Conservation (phyloP, 192 early-diverging fungal species). For the Entomortierella beljakovae region DNA sequence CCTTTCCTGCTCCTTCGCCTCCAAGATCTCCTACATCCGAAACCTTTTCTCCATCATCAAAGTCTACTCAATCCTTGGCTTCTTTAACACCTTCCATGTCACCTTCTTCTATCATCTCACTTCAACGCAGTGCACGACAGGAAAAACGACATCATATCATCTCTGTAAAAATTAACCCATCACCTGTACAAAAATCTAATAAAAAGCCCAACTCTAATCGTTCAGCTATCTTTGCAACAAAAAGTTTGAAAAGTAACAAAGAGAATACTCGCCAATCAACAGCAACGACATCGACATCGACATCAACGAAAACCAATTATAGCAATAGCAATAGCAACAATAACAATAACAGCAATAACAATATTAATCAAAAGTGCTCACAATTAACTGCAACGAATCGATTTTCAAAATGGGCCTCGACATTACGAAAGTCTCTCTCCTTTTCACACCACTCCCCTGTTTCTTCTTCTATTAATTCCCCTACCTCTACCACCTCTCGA, state of each 20-base stretch:
- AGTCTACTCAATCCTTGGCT: slow-evolving; percentile 7
- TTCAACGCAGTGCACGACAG: slow-evolving; percentile 28
- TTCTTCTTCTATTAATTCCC: neutral
- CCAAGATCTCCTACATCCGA: slow-evolving; percentile 11
- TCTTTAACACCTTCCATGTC: slow-evolving; percentile 39
- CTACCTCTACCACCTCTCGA: too few species aligned
- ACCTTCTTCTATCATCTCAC: slow-evolving; percentile 33
- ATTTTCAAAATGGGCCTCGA: slow-evolving; percentile 32
- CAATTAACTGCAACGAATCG: too few species aligned
- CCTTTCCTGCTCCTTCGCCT: slow-evolving; percentile 2
- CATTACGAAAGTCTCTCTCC: slow-evolving; percentile 17
- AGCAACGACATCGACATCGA: too few species aligned
- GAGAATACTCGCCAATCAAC: neutral
- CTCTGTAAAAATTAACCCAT: neutral
- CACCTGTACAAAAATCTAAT: neutral
- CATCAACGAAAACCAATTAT: neutral
- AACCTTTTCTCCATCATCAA: neutral
- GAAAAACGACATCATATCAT: slow-evolving; percentile 22
- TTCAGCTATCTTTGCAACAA: neutral
- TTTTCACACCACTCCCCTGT: neutral
- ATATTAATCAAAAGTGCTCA: neutral
- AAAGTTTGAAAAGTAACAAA: too few species aligned
- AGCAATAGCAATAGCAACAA: neutral
- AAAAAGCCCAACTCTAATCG: slow-evolving; percentile 1
- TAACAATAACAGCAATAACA: neutral